Evolutionary conservation across 768 basidiomycete species (phyloP).

Genomic region (Phallus indusiatus): DNA sequence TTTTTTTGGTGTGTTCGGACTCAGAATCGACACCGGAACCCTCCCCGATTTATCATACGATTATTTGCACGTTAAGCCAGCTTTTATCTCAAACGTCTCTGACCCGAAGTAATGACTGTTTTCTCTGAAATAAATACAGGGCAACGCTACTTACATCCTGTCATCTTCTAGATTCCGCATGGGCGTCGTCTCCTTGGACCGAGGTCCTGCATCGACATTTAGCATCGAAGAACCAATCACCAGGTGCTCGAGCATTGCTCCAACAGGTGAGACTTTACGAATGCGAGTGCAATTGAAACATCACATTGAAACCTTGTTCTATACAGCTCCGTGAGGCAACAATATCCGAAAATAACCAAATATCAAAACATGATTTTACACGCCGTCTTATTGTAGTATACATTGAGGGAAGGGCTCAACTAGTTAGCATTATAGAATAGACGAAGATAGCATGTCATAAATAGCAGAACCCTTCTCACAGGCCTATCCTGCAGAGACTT

Average conservation of each 20-base stretch:
- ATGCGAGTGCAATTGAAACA: background rate
- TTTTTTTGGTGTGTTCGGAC: conserved; percentile 32
- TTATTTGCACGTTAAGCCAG: background rate
- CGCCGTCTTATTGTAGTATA: background rate
- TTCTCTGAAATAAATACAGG: background rate
- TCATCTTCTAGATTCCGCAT: background rate
- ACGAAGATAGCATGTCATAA: background rate
- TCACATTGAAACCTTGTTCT: background rate
- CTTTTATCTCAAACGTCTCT: background rate
- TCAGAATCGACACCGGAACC: background rate
- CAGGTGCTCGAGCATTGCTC: background rate
- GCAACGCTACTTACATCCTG: background rate
- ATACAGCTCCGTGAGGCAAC: background rate
- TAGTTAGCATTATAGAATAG: background rate
- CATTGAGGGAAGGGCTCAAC: background rate
- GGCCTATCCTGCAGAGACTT: conserved; percentile 34
- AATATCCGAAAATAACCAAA: background rate
- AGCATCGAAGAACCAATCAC: background rate
- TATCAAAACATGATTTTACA: background rate
- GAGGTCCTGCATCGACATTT: background rate
- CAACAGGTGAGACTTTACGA: background rate
- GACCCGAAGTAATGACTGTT: background rate
- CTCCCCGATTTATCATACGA: background rate
- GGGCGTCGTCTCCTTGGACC: conserved; percentile 3
- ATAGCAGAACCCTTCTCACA: background rate